Base-by-base conservation (phyloP, 164 flowering plant species). In the Sextonia rubra region DNA sequence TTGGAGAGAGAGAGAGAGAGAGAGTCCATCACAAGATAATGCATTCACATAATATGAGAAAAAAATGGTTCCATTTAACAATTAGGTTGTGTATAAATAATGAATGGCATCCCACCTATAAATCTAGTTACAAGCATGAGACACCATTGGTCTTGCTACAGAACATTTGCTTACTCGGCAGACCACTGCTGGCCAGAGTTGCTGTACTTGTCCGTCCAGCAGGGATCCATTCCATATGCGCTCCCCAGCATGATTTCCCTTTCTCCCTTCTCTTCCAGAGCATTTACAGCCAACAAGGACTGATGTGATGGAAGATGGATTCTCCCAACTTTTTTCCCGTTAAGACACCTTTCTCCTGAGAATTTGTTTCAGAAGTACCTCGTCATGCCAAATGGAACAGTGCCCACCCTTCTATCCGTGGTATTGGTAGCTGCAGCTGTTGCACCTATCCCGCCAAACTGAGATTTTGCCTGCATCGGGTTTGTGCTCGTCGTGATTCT, bases 311-410 rank as follows among this genome's bases (percentile, higher is more conserved):
- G 0, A 6, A 30, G 32, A 30, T 30, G 32, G 0, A 30, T 5
- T 30, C 2, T 30, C 32, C 37, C 37, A 30, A 30, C 37, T 30
- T 30, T 30, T 30, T 30, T n/a, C n/a, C n/a, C n/a, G n/a, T n/a
- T n/a, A 4, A 30, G 37, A 30, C 37, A 30, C 37, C 37, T 30
- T 30, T 30, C 37, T 30, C 37, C 37, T 5, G 37, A 30, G 37
- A 6, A 30, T 30, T 30, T 30, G 37, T 30, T 4, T 30, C 37
- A 30, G 6, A 4, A 30, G 37, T 30, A 30, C 62, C 85, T 86
- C n/a, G 91, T 74, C 86, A 87, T 75, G 68, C 94, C 93, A 77
- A 66, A 87, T 72, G 86, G 93, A 76, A 91, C 85, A 49, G 88
- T 52, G 11, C 90, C 91, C 18, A 87, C 85, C 69, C 91, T 88